Evolutionary conservation across 208 protist species (phyloP), one percentile per base, ranked within the genome.

Genomic region (Phytomonas francai): DNA sequence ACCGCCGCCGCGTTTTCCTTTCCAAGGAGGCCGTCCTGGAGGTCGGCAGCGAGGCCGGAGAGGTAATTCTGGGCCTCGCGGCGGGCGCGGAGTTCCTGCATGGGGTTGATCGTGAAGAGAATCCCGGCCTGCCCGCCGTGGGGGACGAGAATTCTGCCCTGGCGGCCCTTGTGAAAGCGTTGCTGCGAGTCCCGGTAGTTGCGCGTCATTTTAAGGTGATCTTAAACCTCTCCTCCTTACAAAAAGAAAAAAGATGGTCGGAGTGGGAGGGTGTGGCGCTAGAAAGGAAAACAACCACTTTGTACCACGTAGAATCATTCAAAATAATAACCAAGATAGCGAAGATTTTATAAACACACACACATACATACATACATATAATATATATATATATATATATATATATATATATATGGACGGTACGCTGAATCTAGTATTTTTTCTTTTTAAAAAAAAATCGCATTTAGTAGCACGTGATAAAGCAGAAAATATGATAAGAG

Each of bases 41-140:
- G 67, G 67, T 93, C 85, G 36, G 73, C 64, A 16, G 80, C 80
- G 51, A 93, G 76, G 14, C 65, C 68, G n/a, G 71, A 74, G 16
- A 91, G 74, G 68, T 90, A 93, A 28, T 84, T 74, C 63, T 87
- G 83, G 36, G 80, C 77, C 65, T 93, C 88, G 1, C 88, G 84
- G n/a, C 82, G 59, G n/a, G 88, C 88, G 33, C 79, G 79, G 25
- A 34, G 29, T 30, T 84, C 84, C 56, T 91, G 85, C 11, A 72
- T 76, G 29, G 88, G 88, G 59, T 93, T 91, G 28, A 91, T 77
- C 1, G 78, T 91, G 73, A 88, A 88, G 25, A 93, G 76, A 3
- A 93, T 36, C 1, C 88, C 88, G 7, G 83, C 75, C 54, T 87
- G 65, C 12, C 62, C 67, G 42, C 74, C 79, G 59, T 94, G 85